phyloP scores from a whole-genome alignment of 352 stramenopile genomes.

The Phytophthora melonis region DNA sequence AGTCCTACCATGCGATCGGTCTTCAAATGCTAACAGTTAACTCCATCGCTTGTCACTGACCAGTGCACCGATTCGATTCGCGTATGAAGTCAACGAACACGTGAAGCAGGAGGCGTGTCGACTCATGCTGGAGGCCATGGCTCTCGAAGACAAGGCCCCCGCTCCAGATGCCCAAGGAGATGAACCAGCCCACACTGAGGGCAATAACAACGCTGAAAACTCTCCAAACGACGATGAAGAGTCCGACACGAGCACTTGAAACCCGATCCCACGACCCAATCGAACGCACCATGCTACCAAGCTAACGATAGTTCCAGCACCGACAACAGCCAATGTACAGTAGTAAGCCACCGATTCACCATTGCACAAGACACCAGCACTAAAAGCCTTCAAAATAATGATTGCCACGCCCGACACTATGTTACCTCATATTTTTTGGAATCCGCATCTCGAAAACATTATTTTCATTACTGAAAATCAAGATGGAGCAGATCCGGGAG shows the following conservation, averaged over 20 bases:
- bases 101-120: conserved; percentile 30
- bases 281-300: neutral
- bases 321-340: no score
- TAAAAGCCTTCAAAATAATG: no score
- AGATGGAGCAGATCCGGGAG: conserved; percentile 45
- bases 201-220: neutral
- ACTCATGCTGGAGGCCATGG: conserved; percentile 17
- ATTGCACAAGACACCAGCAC: no score
- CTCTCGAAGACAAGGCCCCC: conserved; percentile 16
- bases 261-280: neutral
- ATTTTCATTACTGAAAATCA: neutral
- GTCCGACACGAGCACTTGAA: neutral
- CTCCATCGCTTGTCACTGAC: neutral
- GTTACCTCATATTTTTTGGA: neutral
- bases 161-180: neutral
- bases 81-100: conserved; percentile 14
- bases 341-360: no score
- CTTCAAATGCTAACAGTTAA: neutral
- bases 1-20: neutral
- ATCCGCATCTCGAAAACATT: neutral
- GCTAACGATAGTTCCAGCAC: neutral
- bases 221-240: neutral
- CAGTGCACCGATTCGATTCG: conserved; percentile 26
- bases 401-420: neutral
- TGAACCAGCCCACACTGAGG: neutral